Evolutionary conservation across 768 basidiomycete genomes (phyloP), one percentile per base, ranked within the genome.

Genomic region (Boletus vinaceobasis): DNA sequence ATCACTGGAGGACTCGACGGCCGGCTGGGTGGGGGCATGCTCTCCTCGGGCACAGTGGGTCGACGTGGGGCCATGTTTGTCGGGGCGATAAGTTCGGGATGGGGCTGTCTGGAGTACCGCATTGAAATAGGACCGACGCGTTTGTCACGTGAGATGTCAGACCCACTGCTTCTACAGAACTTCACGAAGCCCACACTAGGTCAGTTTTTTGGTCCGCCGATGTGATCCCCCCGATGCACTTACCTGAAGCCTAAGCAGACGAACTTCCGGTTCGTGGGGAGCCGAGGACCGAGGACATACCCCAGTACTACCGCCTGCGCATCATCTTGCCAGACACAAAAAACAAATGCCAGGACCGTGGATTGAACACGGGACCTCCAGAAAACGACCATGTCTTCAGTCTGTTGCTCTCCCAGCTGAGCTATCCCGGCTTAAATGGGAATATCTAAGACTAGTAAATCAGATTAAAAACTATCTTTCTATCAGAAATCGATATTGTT

Each of bases 331-430:
- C 15, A 47, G 10, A 23, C 47, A 48, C 26, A 27, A 36, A 68
- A 66, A 67, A 55, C 0, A 40, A 36, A 65, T 79, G 79, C 77
- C 77, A 77, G 67, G 73, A 78, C 77, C 74, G 75, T 76, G 79
- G 77, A 75, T 79, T 73, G 78, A 80, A 79, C 77, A 77, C 74
- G 74, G 75, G 77, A 80, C 79, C 78, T 80, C 72, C 72, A 79
- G 75, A 78, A 71, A 56, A 50, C 59, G 26, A 32, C 31, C 21
- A 27, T 17, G 21, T 39, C 80, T 84, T 84, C 82, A 84, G 82
- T 83, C 82, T 83, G 78, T 79, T 82, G 82, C 82, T 83, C 82
- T 84, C 82, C 82, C 82, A 83, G 77, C 81, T 84, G 82, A 84
- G 82, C 82, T 84, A 84, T 73, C 78, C 77, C 79, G 81, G 80